A percentile compares a stretch with the other conserved stretches of the same genome.
phyloP scores from a whole-genome alignment of 805 yeast genomes.

The Candida ovalis region DNA sequence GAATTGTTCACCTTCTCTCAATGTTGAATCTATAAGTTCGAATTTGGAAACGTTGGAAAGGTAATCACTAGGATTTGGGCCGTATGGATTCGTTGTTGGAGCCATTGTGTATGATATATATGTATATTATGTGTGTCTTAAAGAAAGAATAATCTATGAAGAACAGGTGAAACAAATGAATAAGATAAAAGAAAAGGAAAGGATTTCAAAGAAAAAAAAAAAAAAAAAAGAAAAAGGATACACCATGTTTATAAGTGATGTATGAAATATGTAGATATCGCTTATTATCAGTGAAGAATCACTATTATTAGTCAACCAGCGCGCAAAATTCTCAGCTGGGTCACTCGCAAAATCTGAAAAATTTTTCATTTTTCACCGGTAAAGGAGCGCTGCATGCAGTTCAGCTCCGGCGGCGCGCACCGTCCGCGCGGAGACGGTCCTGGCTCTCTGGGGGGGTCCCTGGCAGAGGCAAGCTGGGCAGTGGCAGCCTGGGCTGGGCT shows the following conservation, averaged over 20 bases:
- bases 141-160: background rate
- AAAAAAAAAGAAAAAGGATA: background rate
- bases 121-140: background rate
- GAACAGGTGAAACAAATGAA: background rate
- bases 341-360: background rate
- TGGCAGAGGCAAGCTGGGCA: background rate
- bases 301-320: background rate
- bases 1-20: slow-evolving; percentile 63
- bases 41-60: slow-evolving; percentile 52
- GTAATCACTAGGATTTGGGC: slow-evolving; percentile 56
- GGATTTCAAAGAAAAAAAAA: background rate
- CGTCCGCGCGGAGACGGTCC: no score
- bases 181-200: background rate
- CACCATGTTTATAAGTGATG: background rate
- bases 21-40: slow-evolving; percentile 53
- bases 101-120: slow-evolving; percentile 1
- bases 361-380: background rate
- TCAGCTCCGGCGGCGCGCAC: background rate
- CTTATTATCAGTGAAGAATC: background rate
- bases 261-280: background rate
- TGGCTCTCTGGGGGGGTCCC: no score
- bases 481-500: background rate
- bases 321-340: background rate
- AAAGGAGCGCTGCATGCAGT: background rate
- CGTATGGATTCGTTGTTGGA: slow-evolving; percentile 47